Base-by-base conservation (phyloP, 306 rosid species). In the Comarum palustre region DNA sequence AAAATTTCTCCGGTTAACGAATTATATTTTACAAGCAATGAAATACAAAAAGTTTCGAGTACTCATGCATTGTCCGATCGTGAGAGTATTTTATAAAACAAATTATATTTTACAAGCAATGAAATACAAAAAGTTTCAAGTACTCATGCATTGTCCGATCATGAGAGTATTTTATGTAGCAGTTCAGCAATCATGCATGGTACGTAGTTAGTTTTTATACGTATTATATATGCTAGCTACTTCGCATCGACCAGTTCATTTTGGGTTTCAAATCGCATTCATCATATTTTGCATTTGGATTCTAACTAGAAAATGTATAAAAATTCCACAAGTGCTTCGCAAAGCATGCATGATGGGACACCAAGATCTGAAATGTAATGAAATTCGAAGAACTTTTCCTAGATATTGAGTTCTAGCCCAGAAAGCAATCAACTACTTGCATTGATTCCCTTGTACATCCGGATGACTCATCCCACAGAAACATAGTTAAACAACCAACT, bases 261-360 rank as follows among this genome's bases (percentile, higher is more conserved):
- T 57, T 25, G 36, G 16, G 63, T 4, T 25, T 57, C 10, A 19
- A 57, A 12, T 58, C 39, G 14, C 9, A 58, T 27, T 58, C 64
- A 6, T 58, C 36, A 12, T 57, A 24, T 42, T 57, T 24, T 2
- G 15, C 4, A 57, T 57, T 27, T 25, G 63, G 36, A 34, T 20
- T 5, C 20, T n/a, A 20, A 25, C 8, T 2, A 69, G 20, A 50
- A 51, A 19, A 39, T 22, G 47, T 0, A 60, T 31, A 6, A 16
- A 13, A n/a, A 41, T 11, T 24, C 5, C 39, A 3, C 20, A 6
- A 43, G 45, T 25, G 34, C 52, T 43, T 42, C 9, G 41, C 29
- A n/a, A 47, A 68, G 41, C 34, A 46, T 58, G 24, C 20, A 58
- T 69, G 36, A 70, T 34, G 74, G 48, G 74, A 70, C 64, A 36